Evolutionary conservation across 257 asterid genomes (phyloP), one percentile per base, ranked within the genome.

Genomic region (Salvia rosmarinus): DNA sequence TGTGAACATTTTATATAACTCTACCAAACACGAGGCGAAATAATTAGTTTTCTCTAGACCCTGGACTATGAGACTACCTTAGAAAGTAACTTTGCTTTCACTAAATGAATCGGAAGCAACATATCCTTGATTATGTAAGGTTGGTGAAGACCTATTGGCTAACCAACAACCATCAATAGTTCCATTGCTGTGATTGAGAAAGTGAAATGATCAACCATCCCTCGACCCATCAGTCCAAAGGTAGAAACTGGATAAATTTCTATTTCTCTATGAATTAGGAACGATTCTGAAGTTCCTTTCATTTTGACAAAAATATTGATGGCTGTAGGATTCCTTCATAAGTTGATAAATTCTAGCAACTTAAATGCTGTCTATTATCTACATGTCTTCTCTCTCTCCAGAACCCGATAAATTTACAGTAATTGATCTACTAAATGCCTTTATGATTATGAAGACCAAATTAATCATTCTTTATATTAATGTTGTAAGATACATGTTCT

Each of bases 91-190:
- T 21, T 17, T 60, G 32, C 64, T 12, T 28, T 32, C 6, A 70
- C 44, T 23, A 20, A 49, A 6, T 70, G 34, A 42, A 62, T 13
- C 14, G 0, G 56, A 39, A 39, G 44, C 44, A 39, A 39, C 44
- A 39, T 30, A 40, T 75, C 69, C 67, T 52, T 68, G 67, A 19
- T 54, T 17, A 11, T 20, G 61, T 16, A 62, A 76, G 72, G 68
- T 51, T 68, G 47, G 25, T 42, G 55, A 42, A 43, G 12, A 9
- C 44, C 44, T 39, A 39, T 9, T 39, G 12, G 12, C 44, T 39
- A 39, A 37, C 40, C 40, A 35, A 37, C 43, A 37, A 11, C 11
- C 11, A 37, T 37, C 43, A 37, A 8, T 37, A 37, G 43, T 37
- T 37, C 43, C 43, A 37, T 37, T 37, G 11, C 43, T 6, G 43